These are phyloP conservation scores for Neoascochyta sp. DNA, from an alignment of 2,329 filamentous ascomycete species.

Conservation along the genomic window DNA sequence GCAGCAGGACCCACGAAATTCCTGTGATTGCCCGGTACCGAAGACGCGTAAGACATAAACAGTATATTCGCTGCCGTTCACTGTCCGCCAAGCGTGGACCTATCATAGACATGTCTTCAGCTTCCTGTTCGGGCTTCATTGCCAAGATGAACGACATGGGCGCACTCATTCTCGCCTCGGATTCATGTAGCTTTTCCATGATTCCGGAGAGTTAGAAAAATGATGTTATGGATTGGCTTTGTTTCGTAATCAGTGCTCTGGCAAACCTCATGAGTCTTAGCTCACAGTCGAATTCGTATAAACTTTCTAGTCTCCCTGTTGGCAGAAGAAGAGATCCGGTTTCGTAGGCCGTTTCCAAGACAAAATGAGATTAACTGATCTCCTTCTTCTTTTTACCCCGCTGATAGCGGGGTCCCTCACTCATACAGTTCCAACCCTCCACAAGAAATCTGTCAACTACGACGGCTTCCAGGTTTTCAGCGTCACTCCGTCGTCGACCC, in stretches of 20 bases:
- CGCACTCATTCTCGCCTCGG: too few relatives aligned
- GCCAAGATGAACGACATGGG: conserved; percentile 14
- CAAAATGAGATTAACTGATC: conserved; percentile 10
- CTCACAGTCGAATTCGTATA: too few relatives aligned
- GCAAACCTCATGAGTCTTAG: too few relatives aligned
- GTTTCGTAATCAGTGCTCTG: conserved; percentile 1
- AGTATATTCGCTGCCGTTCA: conserved; percentile 4
- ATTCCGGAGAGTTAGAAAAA: conserved; percentile 1
- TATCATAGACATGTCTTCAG: conserved; percentile 6
- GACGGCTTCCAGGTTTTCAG: conserved; percentile 21
- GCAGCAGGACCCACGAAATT: too few relatives aligned
- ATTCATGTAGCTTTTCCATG: conserved; percentile 11
- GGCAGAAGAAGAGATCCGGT: too few relatives aligned
- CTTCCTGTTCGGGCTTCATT: conserved; percentile 17
- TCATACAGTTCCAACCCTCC: too few relatives aligned
- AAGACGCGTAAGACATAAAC: conserved; percentile 4
- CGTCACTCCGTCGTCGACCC: conserved; percentile 11
- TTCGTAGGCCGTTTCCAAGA: background rate
- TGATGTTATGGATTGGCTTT: background rate
- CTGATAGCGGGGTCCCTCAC: conserved; percentile 2
- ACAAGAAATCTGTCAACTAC: conserved; percentile 7
- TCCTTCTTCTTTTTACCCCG: conserved; percentile 7
- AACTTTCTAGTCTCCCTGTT: too few relatives aligned
- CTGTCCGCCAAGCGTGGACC: conserved; percentile 5
- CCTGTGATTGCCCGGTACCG: too few relatives aligned